These are phyloP conservation scores for Phlyctochytrium planicorne DNA, from an alignment of 192 early-diverging fungal species.

Conservation along the genomic window DNA sequence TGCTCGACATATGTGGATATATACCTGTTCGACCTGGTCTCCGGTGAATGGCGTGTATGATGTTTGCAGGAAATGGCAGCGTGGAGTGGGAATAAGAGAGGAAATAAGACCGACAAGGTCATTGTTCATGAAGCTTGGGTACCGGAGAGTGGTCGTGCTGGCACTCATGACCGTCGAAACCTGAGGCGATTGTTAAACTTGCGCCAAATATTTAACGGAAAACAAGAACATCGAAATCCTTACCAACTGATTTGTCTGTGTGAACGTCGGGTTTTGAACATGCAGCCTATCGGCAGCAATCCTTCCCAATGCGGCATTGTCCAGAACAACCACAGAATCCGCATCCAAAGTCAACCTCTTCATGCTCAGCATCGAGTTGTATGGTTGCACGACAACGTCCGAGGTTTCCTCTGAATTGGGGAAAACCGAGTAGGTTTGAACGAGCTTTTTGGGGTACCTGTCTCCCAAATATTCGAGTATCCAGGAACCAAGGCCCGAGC, in stretches of 20 bases:
- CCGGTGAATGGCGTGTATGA: constrained; percentile 97
- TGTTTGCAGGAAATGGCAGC: constrained; percentile 94
- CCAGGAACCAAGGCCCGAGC: constrained; percentile 94
- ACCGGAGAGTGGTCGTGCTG: constrained; percentile 92
- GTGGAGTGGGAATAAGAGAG: constrained; percentile 95
- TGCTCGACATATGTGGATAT: background rate
- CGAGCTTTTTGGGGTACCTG: constrained; percentile 94
- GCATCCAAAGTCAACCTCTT: constrained; percentile 90
- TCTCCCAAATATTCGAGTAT: constrained; percentile 90
- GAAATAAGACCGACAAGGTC: constrained; percentile 94
- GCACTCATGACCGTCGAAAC: constrained; percentile 98
- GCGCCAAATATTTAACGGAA: constrained; percentile 2
- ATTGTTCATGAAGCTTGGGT: constrained; percentile 99
- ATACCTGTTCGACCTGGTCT: constrained; percentile 80
- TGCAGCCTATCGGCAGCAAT: constrained; percentile 93
- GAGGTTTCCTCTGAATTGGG: constrained; percentile 89
- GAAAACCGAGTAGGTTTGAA: constrained; percentile 98
- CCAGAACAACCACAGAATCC: constrained; percentile 95
- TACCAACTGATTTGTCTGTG: constrained; percentile 94
- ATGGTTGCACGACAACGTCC: constrained; percentile 97
- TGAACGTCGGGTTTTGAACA: constrained; percentile 90
- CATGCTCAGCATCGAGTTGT: constrained; percentile 91
- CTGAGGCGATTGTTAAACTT: constrained; percentile 45
- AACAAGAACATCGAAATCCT: constrained; percentile 16
- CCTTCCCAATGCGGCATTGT: constrained; percentile 90